Percentiles rank a stretch among this genome's conserved stretches.
Conservation (phyloP, 2,329 filamentous ascomycete genomes). For the Rhytidhysteron rufulum region DNA sequence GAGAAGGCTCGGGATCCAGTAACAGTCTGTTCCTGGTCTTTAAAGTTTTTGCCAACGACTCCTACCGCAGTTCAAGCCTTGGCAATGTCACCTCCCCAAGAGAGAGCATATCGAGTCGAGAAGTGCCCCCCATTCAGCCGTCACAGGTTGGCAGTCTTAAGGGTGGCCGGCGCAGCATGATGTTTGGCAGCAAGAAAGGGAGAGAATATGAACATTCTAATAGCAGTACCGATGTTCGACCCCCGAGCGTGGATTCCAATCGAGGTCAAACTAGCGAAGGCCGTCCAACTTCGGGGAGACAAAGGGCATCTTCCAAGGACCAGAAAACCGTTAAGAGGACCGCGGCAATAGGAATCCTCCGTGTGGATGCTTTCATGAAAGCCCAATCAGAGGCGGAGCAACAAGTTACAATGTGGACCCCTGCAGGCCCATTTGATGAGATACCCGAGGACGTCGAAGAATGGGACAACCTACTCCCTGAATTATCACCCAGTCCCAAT, state of each 20-base stretch:
- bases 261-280: constrained; percentile 20
- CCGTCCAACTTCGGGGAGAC: constrained; percentile 25
- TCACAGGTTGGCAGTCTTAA: constrained; percentile 35
- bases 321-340: constrained; percentile 60
- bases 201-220: constrained; percentile 31
- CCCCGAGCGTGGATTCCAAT: constrained; percentile 21
- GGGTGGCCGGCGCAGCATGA: constrained; percentile 49
- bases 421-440: constrained; percentile 41
- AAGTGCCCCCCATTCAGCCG: constrained; percentile 21
- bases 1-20: constrained; percentile 60
- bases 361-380: constrained; percentile 71
- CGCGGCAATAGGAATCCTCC: constrained; percentile 73
- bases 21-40: constrained; percentile 79
- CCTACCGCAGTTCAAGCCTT: constrained; percentile 25
- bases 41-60: constrained; percentile 65
- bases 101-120: constrained; percentile 21
- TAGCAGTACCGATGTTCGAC: constrained; percentile 16
- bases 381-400: constrained; percentile 70
- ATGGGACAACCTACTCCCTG: constrained; percentile 69
- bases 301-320: constrained; percentile 29
- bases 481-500: constrained; percentile 61
- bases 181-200: constrained; percentile 64
- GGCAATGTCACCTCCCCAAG: constrained; percentile 24
- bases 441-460: constrained; percentile 53
- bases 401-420: constrained; percentile 72